Evolutionary conservation across 2,329 filamentous ascomycete species (phyloP), one percentile per base, ranked within the genome.

Genomic region (Lithohypha guttulata): DNA sequence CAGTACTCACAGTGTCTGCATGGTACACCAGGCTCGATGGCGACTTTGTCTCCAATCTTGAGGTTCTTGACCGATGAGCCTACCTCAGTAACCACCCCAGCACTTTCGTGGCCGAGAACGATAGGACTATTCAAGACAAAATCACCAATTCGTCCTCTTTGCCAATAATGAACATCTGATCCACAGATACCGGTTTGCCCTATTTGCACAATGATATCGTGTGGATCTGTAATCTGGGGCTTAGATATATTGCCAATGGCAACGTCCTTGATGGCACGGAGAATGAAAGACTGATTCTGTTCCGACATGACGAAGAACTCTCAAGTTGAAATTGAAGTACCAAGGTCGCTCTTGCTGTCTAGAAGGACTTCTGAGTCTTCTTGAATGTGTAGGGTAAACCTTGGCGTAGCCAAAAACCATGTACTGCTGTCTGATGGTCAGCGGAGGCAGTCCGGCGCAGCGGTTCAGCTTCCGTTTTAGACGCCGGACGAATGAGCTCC

Each of bases 91-190:
- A 95, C 64, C 54, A 61, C 81, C 27, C 69, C 79, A 47, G 87
- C 89, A 28, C 85, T 91, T 66, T 96, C 89, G 69, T 96, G 89
- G 50, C 89, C 89, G 14, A 96, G 70, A 73, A 2, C 60, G 56
- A 87, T 80, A 55, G 74, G 82, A 51, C 74, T 73, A 15, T 18
- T 17, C 7, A 38, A 15, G 33, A 96, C 89, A 47, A 95, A 80
- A 87, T 95, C 95, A 19, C 89, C 89, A 57, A 96, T 96, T 66
- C 82, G 84, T 51, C 89, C 89, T 35, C 81, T 81, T 59, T 93
- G 84, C 89, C 89, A 96, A 69, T 96, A 96, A 66, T 96, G 89
- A 41, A 95, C 80, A 62, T 95, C 87, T 44, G 84, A 93, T 42
- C 89, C 89, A 70, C 91, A 96, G 55, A 96, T 96, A n/a, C 68